Conservation (phyloP, 1,139 yeast genomes). For the Zhuliangozyma parablackwelliae region DNA sequence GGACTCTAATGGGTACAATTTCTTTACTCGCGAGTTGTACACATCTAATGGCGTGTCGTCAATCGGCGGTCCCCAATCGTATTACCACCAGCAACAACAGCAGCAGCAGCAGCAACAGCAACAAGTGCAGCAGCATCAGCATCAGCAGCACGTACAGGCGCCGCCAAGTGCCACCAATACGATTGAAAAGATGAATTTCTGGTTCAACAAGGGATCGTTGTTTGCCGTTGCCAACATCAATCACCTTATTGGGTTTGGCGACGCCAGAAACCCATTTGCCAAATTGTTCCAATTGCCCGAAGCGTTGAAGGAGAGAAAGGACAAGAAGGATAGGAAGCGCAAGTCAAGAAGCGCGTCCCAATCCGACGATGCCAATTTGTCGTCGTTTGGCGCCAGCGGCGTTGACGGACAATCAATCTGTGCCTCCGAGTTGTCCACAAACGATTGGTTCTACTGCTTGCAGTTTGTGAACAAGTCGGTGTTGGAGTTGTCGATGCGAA, state of each 20-base stretch:
- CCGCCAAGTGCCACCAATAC: slow-evolving; percentile 25
- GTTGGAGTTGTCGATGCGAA: slow-evolving; percentile 60
- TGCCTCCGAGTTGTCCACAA: slow-evolving; percentile 42
- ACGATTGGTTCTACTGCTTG: slow-evolving; percentile 58
- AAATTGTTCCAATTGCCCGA: slow-evolving; percentile 66
- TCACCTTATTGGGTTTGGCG: slow-evolving; percentile 74
- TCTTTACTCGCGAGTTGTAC: slow-evolving; percentile 51
- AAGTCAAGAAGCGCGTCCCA: slow-evolving; percentile 33
- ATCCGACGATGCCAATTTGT: slow-evolving; percentile 10
- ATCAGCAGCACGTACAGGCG: slow-evolving; percentile 15
- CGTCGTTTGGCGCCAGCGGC: slow-evolving; percentile 10
- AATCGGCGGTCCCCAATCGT: slow-evolving; percentile 28
- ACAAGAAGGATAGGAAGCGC: slow-evolving; percentile 63
- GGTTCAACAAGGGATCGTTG: slow-evolving; percentile 70
- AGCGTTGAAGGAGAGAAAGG: slow-evolving; percentile 65
- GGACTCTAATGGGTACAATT: slow-evolving; percentile 62
- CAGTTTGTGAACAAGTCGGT: slow-evolving; percentile 60
- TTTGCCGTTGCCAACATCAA: slow-evolving; percentile 73
- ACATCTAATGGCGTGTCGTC: slow-evolving; percentile 28
- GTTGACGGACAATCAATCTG: slow-evolving; percentile 30
- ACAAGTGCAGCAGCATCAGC: slow-evolving; percentile 14
- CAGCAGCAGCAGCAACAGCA: slow-evolving; percentile 16
- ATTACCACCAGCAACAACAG: slow-evolving; percentile 16
- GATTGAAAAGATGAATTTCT: slow-evolving; percentile 62
- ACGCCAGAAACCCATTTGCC: slow-evolving; percentile 69